Percentiles rank a stretch among this genome's conserved stretches.
Conservation (phyloP, 371 early-diverging fungal genomes). For the Catenaria anguillulae region DNA sequence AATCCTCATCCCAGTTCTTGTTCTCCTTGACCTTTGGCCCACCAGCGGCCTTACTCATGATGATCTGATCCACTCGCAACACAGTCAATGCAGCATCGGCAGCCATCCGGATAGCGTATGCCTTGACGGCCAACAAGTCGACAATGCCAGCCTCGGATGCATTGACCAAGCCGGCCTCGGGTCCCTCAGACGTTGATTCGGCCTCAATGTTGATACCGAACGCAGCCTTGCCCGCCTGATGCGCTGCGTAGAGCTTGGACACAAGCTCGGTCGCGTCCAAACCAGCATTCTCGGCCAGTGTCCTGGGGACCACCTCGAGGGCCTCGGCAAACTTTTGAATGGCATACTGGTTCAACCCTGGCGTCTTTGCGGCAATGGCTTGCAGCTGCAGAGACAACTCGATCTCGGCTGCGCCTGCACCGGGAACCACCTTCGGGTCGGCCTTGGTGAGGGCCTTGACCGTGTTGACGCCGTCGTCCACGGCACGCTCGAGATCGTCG, state of each 20-base stretch:
- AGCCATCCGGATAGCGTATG: slow-evolving; percentile 74
- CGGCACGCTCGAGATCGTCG: slow-evolving; percentile 94
- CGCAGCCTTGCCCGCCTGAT: slow-evolving; percentile 34
- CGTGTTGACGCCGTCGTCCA: slow-evolving; percentile 95
- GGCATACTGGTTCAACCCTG: slow-evolving; percentile 89
- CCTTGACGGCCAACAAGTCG: slow-evolving; percentile 68
- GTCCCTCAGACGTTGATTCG: slow-evolving; percentile 23
- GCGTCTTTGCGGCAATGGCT: slow-evolving; percentile 48
- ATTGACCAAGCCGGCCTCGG: slow-evolving; percentile 51
- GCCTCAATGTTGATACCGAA: slow-evolving; percentile 70
- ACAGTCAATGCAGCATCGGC: slow-evolving; percentile 88
- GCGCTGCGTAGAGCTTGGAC: slow-evolving; percentile 85
- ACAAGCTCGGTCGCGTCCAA: slow-evolving; percentile 87
- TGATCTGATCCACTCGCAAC: slow-evolving; percentile 92
- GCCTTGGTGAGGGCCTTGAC: slow-evolving; percentile 89
- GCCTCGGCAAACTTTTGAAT: slow-evolving; percentile 94
- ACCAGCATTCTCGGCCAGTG: slow-evolving; percentile 91
- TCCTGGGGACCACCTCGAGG: slow-evolving; percentile 87
- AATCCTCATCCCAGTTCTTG: slow-evolving; percentile 83
- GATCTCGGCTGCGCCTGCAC: slow-evolving; percentile 94
- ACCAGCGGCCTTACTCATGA: slow-evolving; percentile 96
- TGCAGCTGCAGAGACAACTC: slow-evolving; percentile 51
- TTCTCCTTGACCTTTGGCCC: slow-evolving; percentile 87
- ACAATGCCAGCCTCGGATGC: slow-evolving; percentile 57
- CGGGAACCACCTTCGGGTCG: slow-evolving; percentile 60